These are phyloP conservation scores for Fusarium graminum DNA, from an alignment of 2,329 filamentous ascomycete species.

Conservation along the genomic window DNA sequence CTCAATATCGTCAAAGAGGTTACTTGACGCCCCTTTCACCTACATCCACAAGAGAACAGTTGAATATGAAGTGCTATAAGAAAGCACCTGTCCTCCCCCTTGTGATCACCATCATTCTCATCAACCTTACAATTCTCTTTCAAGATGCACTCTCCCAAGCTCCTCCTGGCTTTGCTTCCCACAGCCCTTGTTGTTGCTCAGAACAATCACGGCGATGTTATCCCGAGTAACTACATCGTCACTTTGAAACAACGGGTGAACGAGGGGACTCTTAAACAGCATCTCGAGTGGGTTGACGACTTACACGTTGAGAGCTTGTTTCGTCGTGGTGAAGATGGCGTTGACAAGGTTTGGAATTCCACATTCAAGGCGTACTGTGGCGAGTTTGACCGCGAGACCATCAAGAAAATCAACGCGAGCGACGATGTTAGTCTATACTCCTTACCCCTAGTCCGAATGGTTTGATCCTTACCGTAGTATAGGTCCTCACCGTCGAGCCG, in stretches of 20 bases:
- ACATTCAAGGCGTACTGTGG: conserved; percentile 59
- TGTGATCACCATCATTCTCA: not conserved
- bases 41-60: not conserved
- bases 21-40: not conserved
- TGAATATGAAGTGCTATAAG: conserved; percentile 15
- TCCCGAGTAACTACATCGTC: conserved; percentile 61
- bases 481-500: conserved; percentile 54
- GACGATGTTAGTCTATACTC: conserved; percentile 53
- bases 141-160: conserved; percentile 40
- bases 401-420: conserved; percentile 56
- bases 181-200: conserved; percentile 17
- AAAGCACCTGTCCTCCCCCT: not conserved
- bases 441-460: not conserved
- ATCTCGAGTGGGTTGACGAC: conserved; percentile 52
- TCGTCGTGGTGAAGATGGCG: conserved; percentile 52
- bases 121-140: not conserved
- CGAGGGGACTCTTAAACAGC: conserved; percentile 51
- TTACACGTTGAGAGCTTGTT: conserved; percentile 52
- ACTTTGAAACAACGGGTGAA: conserved; percentile 57
- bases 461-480: not conserved
- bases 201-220: conserved; percentile 37
- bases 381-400: conserved; percentile 57
- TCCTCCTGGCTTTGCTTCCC: conserved; percentile 40
- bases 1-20: not conserved
- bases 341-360: conserved; percentile 52